These are phyloP conservation scores for Pyrrhoderma noxium DNA, from an alignment of 1,284 basidiomycete genomes.

Conservation along the genomic window DNA sequence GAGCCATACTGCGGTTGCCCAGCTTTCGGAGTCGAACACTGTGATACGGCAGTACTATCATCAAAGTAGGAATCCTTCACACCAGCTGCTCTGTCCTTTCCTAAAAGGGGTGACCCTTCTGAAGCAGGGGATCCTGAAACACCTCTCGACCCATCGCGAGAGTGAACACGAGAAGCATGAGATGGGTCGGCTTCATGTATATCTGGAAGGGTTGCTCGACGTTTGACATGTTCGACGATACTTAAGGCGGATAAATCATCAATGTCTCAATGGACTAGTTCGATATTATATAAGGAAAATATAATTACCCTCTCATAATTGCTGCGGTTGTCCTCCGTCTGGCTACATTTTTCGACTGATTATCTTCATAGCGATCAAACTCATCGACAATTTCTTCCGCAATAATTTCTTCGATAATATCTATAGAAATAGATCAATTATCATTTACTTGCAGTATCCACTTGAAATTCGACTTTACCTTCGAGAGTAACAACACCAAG, in stretches of 20 bases:
- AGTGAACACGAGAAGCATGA: too few relatives aligned
- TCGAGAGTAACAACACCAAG: conserved; percentile 79
- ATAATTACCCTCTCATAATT: conserved; percentile 68
- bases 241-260: too few relatives aligned
- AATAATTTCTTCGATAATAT: conserved; percentile 82
- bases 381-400: conserved; percentile 88
- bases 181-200: background rate
- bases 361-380: conserved; percentile 83
- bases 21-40: too few relatives aligned
- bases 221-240: conserved; percentile 37
- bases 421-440: conserved; percentile 27
- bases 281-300: background rate
- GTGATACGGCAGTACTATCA: too few relatives aligned
- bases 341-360: conserved; percentile 67
- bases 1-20: conserved; percentile 1
- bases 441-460: background rate
- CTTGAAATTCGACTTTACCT: conserved; percentile 33
- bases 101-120: too few relatives aligned
- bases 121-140: too few relatives aligned
- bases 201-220: conserved; percentile 15
- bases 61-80: too few relatives aligned
- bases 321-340: conserved; percentile 65
- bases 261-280: background rate
- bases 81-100: too few relatives aligned
- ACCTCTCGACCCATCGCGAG: too few relatives aligned